Evolutionary conservation across 257 asterid species (phyloP), one percentile per base, ranked within the genome.

Genomic region (Petunia secreta): DNA sequence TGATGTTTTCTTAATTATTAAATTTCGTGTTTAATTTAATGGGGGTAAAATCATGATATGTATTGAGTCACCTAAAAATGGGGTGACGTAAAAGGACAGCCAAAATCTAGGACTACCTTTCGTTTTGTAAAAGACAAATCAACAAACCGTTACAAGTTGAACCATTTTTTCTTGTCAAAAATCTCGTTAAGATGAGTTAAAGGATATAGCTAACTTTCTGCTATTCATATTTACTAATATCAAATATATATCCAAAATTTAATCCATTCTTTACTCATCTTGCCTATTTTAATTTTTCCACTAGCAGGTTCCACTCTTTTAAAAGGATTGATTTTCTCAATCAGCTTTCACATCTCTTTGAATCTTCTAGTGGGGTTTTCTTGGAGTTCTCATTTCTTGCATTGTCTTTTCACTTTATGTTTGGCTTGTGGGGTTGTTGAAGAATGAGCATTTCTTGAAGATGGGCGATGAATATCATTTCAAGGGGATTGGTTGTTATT

Each of bases 101-200:
- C 80, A 6, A 60, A 60, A 57, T 44, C 80, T 58, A 77, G 80
- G 60, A 15, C 7, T 58, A 75, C 84, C 69, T 46, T 83, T 82
- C 55, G 77, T 82, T 81, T 64, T 78, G 79, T 67, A 54, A 81
- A 85, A 82, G 88, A 78, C 86, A 86, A 84, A 82, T 58, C 83
- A 87, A 85, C 75, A 86, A 85, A 87, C 96, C 85, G 93, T 92
- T 92, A 62, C 74, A 36, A 46, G 8, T 46, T 59, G 64, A 76
- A 58, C 44, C 44, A 77, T 13, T 8, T 5, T 46, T 11, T 44
- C 16, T 52, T 41, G 15, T 48, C 8, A 2, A 40, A 4, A 41
- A 39, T 40, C 4, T 67, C 52, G 10, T 67, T 67, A 13, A 13
- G 53, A 39, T 67, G 54, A 46, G 53, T 16, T 4, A 16, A 25